Base-by-base conservation (phyloP, 306 rosid genomes). In the Prunus mira region DNA sequence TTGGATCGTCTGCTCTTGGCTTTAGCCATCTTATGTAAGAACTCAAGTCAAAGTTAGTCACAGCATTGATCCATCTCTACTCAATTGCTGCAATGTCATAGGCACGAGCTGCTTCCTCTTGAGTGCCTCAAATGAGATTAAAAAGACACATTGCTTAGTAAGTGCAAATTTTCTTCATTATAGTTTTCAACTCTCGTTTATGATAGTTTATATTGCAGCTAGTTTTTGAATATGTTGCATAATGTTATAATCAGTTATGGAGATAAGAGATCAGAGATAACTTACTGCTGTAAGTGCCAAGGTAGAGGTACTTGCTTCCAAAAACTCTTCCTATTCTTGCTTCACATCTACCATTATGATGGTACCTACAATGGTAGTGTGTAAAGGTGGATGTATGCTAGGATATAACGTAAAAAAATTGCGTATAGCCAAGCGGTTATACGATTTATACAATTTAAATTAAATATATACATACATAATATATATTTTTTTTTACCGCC, bases 261-360 rank as follows among this genome's bases (percentile, higher is more conserved):
- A 34, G 9, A 34, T 34, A 34, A 9, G 9, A 6, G 41, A 1
- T 34, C 9, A 34, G 55, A 12, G 67, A n/a, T 74, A 74, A 81
- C 96, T 87, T 80, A 91, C 98, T 32, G 71, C 97, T 32, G 74
- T 91, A 89, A 76, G 98, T 91, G 62, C 90, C 98, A 71, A 93
- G 98, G 80, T 93, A 91, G 79, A 93, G 98, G 81, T 91, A 93
- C 70, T 93, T 93, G 93, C 91, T 91, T 67, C 97, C 98, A 61
- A 89, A 91, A 79, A 91, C 98, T 73, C 98, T 87, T 28, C 98
- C 96, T 45, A 91, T 93, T 82, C 92, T 87, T 81, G 97, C 97
- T 77, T 93, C 98, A 96, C 97, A 93, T 87, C 98, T 89, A 28
- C 97, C 97, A 74, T 90, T 90, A 41, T 93, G 72, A 47, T 68